Evolutionary conservation across 2,329 filamentous ascomycete species (phyloP), one percentile per base, ranked within the genome.

Genomic region (Daldinia eschscholtzii): DNA sequence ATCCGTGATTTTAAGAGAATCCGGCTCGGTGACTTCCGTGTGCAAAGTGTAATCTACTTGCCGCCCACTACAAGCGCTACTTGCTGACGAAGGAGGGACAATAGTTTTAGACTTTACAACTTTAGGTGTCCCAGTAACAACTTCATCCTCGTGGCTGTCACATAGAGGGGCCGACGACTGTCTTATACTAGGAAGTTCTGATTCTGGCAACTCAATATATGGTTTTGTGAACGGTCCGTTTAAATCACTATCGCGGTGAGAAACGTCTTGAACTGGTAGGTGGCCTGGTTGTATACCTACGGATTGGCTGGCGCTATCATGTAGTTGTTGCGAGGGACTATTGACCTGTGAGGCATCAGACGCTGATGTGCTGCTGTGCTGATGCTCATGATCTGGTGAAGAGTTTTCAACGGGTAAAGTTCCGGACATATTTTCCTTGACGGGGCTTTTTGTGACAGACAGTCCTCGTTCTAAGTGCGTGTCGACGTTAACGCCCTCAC

Each of bases 31-130:
- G 18, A 71, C 67, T 42, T 79, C 79, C 42, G 78, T 74, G 39
- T 81, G 79, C 58, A 81, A 80, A 12, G 80, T 75, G 4, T 80
- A 82, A 63, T 86, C 84, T 3, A 83, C 82, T 64, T 88, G 87
- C 13, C 84, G 81, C 26, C 85, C 86, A 72, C 82, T 87, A 66
- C 53, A 80, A 70, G 80, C 75, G 71, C 82, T 87, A 65, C 79
- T 80, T 7, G 75, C 75, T 20, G 82, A 82, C 0, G 82, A 83
- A 26, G 75, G 75, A 1, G 75, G 75, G 1, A 76, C 50, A 5
- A 73, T 74, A 2, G 79, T 52, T 41, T 75, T 80, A 3, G 79
- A 77, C 70, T 80, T 80, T 30, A 74, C 57, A 3, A 68, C 70
- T 20, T 74, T 75, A 5, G 77, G 77, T 20, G 75, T 77, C 10